Evolutionary conservation across 208 protist genomes (phyloP).

Genomic region (Trypanosoma mega): DNA sequence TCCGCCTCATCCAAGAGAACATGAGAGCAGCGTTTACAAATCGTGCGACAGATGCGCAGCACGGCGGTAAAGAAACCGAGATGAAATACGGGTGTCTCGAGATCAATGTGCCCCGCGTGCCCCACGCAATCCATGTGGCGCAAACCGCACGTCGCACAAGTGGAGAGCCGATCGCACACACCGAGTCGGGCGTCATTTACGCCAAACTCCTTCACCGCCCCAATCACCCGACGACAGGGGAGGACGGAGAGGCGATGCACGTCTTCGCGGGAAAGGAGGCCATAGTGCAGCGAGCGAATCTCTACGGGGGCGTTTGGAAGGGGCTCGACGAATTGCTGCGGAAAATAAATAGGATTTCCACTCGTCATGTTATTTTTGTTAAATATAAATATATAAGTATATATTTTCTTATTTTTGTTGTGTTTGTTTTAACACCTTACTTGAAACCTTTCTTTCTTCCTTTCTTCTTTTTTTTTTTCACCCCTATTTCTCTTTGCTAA

Average conservation of each 20-base stretch:
- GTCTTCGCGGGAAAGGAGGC: conserved; percentile 83
- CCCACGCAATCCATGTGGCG: conserved; percentile 94
- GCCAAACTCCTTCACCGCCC: conserved; percentile 64
- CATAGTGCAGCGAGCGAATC: conserved; percentile 87
- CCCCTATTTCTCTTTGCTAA: background rate
- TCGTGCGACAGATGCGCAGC: conserved; percentile 93
- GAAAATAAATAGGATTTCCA: conserved; percentile 9
- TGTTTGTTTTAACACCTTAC: conserved; percentile 19
- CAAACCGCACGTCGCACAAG: conserved; percentile 94
- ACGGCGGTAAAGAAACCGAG: conserved; percentile 96
- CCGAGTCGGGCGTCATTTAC: conserved; percentile 93
- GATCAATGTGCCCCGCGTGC: conserved; percentile 98
- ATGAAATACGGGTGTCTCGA: conserved; percentile 99
- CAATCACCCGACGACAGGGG: conserved; percentile 75
- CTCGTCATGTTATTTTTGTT: too few relatives aligned
- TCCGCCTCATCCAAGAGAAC: conserved; percentile 89
- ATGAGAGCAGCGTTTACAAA: conserved; percentile 97
- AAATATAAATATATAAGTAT: background rate
- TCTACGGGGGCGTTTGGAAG: conserved; percentile 55
- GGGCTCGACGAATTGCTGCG: conserved; percentile 52
- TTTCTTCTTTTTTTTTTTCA: conserved; percentile 1
- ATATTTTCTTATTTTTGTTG: conserved; percentile 5
- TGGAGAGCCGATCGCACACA: conserved; percentile 72
- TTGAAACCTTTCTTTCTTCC: conserved; percentile 13
- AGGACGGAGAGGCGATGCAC: conserved; percentile 84